Conservation (phyloP, 345 rosid species). For the Rhodamnia argentea region DNA sequence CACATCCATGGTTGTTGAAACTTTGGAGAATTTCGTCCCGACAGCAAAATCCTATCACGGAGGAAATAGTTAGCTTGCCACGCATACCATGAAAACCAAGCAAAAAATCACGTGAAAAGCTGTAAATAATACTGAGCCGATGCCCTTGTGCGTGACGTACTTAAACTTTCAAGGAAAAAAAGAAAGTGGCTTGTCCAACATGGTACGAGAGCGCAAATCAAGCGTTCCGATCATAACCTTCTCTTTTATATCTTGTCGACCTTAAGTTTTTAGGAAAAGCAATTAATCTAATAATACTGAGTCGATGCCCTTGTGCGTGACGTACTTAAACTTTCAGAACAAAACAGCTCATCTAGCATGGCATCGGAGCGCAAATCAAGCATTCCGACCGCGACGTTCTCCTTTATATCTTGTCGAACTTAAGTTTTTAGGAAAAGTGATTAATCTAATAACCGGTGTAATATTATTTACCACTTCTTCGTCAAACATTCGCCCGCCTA, state of each 20-base stretch:
- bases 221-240: neutral
- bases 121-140: neutral
- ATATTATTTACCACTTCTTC: neutral
- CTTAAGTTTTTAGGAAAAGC: neutral
- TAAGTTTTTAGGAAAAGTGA: neutral
- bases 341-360: neutral
- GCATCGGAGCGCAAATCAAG: neutral
- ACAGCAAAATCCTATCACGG: neutral
- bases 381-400: neutral
- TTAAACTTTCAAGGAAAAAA: neutral
- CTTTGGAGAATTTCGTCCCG: neutral
- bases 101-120: neutral
- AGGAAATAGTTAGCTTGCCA: neutral
- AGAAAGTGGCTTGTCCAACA: neutral
- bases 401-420: neutral
- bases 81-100: neutral
- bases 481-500: slow-evolving; percentile 18
- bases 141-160: neutral
- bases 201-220: neutral
- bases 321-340: neutral
- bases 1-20: neutral
- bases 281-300: too few relatives aligned
- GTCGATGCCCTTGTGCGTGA: neutral
- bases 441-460: neutral
- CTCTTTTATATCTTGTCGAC: neutral